Evolutionary conservation across 805 yeast genomes (phyloP), one percentile per base, ranked within the genome.

Genomic region (Schwanniomyces polymorphus): DNA sequence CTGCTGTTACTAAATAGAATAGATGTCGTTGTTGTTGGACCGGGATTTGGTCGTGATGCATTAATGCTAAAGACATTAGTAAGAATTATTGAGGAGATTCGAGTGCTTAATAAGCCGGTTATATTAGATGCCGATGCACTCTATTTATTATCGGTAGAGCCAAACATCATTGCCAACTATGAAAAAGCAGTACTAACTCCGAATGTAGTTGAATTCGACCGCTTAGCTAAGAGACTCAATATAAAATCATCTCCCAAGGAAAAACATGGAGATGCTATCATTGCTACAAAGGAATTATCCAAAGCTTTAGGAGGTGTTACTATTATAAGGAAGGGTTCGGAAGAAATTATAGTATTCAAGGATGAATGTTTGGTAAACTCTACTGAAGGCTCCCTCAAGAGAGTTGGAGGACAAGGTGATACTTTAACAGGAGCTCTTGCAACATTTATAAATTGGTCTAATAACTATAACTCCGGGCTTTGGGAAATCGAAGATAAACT

Each of bases 381-480:
- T 29, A 59, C 71, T 27, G 57, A 63, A 12, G 97, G 98, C 1
- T 85, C 94, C 6, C 65, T 70, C 42, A 86, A 88, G 59, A 75
- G 99, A 45, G 95, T 88, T 7, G 97, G 97, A 10, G 99, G 99
- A 0, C 98, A 94, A 68, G 99, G 99, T 23, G 99, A 94, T 58
- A 87, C 97, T 0, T 64, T 94, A 34, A 81, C 92, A 0, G 99
- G 99, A 0, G 72, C 88, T 21, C 67, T 91, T n/a, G 91, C 91
- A 1, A 85, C 96, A 0, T 73, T 92, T 57, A 59, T 88, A 28
- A 88, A 89, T 5, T 92, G 96, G 96, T 81, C 87, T 5, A 60
- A 77, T 21, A 85, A 86, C 10, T 86, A 88, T 60, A 77, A 80
- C 49, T 58, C 75, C 27, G 64, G 72, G 2, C 57, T 85, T 1